A percentile compares a stretch with the other conserved stretches of the same genome.
These are phyloP conservation scores for Boletus insuetus DNA, from an alignment of 768 basidiomycete species.

Conservation along the genomic window DNA sequence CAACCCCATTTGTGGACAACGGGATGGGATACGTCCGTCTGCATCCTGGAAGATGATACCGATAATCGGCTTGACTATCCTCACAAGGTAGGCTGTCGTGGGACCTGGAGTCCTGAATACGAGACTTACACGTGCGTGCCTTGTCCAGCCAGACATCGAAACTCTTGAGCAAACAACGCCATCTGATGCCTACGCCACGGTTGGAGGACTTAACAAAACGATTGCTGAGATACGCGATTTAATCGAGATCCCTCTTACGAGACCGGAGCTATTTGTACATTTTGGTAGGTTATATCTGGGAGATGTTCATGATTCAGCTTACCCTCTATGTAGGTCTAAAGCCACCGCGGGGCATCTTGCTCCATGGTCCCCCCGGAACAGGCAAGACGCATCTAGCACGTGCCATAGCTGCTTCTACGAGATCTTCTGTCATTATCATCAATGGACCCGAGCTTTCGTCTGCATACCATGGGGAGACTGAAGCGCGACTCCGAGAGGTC, in stretches of 20 bases:
- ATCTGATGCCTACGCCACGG: conserved; percentile 67
- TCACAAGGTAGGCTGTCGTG: conserved; percentile 33
- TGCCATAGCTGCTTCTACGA: conserved; percentile 86
- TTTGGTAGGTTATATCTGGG: conserved; percentile 49
- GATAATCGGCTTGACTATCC: conserved; percentile 25
- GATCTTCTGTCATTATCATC: conserved; percentile 85
- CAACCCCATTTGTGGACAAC: conserved; percentile 52
- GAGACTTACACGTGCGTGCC: conserved; percentile 13
- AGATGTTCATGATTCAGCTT: conserved; percentile 17
- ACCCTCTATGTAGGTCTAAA: conserved; percentile 61
- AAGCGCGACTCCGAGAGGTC: conserved; percentile 83
- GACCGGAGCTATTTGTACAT: conserved; percentile 76
- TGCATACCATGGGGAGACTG: conserved; percentile 97
- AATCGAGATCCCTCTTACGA: conserved; percentile 80
- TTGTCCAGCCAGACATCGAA: conserved; percentile 44
- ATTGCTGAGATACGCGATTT: conserved; percentile 83
- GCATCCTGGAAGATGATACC: conserved; percentile 34
- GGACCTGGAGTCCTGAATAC: conserved; percentile 6
- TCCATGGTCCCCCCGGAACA: conserved; percentile 96
- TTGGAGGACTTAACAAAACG: conserved; percentile 88
- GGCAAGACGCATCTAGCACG: conserved; percentile 97
- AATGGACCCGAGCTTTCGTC: conserved; percentile 95
- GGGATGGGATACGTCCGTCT: conserved; percentile 66
- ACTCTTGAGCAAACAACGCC: conserved; percentile 40
- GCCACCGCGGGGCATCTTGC: conserved; percentile 91